phyloP scores from a whole-genome alignment of 768 basidiomycete species.

The Termitomyces sp. region DNA sequence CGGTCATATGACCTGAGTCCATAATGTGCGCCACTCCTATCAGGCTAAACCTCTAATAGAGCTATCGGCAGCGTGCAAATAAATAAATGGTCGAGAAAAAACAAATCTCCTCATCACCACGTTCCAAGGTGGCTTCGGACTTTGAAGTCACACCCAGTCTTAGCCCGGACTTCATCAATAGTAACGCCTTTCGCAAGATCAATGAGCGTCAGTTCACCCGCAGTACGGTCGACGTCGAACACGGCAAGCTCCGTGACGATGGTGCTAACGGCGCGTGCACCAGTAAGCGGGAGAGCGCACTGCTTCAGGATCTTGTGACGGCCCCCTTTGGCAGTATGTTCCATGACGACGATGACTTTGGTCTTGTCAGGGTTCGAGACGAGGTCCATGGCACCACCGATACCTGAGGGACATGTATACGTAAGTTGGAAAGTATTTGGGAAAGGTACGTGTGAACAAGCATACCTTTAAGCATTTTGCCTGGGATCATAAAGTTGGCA shows the following conservation, averaged over 20 bases:
- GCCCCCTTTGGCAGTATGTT: conserved; percentile 88
- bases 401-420: conserved; percentile 45
- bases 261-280: conserved; percentile 81
- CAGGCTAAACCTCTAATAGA: neutral
- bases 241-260: conserved; percentile 94
- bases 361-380: conserved; percentile 96
- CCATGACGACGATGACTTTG: conserved; percentile 86
- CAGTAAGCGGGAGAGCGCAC: conserved; percentile 85
- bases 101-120: conserved; percentile 28
- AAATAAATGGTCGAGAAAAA: neutral
- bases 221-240: conserved; percentile 80
- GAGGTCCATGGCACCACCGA: conserved; percentile 96
- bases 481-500: conserved; percentile 98
- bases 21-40: neutral
- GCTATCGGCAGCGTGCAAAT: neutral
- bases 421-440: neutral
- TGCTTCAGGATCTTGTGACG: conserved; percentile 82
- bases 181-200: conserved; percentile 86
- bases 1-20: neutral
- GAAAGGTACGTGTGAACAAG: neutral
- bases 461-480: conserved; percentile 82
- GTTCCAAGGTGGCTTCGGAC: conserved; percentile 49
- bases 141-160: conserved; percentile 84
- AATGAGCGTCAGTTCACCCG: conserved; percentile 67
- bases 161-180: conserved; percentile 78